Evolutionary conservation across 106 monocot species (phyloP).

Genomic region (Dioscorea alata): DNA sequence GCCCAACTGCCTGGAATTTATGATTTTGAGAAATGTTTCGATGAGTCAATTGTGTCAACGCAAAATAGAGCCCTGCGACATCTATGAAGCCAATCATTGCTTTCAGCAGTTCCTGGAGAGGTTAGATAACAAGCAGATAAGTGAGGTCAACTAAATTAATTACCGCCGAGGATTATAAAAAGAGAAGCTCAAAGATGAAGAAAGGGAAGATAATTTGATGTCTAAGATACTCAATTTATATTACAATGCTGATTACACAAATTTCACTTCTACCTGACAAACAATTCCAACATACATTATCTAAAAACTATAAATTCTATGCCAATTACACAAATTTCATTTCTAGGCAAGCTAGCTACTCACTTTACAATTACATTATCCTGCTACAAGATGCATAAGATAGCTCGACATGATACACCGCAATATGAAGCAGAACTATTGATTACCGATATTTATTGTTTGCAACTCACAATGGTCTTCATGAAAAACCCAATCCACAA

Average conservation of each 20-base stretch:
- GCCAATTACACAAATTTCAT: background rate
- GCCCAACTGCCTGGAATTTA: constrained; percentile 97
- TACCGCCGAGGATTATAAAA: background rate
- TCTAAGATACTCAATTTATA: background rate
- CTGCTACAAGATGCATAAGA: no score
- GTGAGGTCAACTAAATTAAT: background rate
- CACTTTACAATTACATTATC: no score
- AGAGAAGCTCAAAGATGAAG: background rate
- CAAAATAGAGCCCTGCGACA: constrained; percentile 95
- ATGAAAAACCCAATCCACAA: no score
- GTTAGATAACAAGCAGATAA: background rate
- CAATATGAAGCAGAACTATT: no score
- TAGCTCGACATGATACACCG: no score
- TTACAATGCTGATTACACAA: no score
- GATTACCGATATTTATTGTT: no score
- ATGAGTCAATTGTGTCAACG: constrained; percentile 92
- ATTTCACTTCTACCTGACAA: no score
- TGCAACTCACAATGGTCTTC: no score
- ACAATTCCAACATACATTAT: no score
- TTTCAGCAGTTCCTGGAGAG: constrained; percentile 75
- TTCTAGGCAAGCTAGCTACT: no score
- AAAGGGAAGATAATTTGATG: background rate
- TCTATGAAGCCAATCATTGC: constrained; percentile 81
- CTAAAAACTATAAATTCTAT: no score
- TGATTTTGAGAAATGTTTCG: constrained; percentile 97